These are phyloP conservation scores for Linnemannia exigua DNA, from an alignment of 192 early-diverging fungal species.

Conservation along the genomic window DNA sequence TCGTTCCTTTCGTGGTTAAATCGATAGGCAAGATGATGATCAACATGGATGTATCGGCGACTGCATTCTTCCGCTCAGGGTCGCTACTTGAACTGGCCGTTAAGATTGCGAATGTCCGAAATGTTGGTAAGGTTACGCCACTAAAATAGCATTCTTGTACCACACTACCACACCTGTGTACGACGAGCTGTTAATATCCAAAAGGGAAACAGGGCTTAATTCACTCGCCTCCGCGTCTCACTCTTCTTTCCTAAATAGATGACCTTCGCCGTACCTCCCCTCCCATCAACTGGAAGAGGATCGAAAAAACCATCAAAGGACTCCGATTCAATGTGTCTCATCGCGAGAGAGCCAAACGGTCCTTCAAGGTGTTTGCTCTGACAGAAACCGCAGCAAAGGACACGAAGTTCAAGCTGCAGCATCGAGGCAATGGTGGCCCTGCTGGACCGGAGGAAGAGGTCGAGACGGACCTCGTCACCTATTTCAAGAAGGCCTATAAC, in stretches of 20 bases:
- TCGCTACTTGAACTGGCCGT: constrained; percentile 78
- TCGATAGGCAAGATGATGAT: constrained; percentile 70
- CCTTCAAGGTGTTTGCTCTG: constrained; percentile 77
- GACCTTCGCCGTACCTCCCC: constrained; percentile 59
- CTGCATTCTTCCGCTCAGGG: constrained; percentile 74
- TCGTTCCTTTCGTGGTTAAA: neutral
- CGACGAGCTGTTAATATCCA: too few relatives aligned
- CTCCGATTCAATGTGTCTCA: constrained; percentile 69
- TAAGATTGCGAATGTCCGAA: constrained; percentile 72
- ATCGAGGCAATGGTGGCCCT: constrained; percentile 22
- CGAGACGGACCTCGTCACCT: constrained; percentile 75
- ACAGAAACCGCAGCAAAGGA: constrained; percentile 74
- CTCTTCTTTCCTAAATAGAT: constrained; percentile 7
- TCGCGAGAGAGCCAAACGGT: constrained; percentile 72
- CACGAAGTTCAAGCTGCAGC: constrained; percentile 78
- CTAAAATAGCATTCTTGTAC: constrained; percentile 11
- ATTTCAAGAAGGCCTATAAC: constrained; percentile 83
- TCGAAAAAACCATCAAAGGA: constrained; percentile 67
- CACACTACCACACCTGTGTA: too few relatives aligned
- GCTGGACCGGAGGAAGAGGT: constrained; percentile 33
- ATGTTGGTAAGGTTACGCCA: constrained; percentile 44
- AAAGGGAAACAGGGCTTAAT: neutral
- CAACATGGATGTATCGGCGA: constrained; percentile 78
- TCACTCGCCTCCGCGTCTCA: neutral
- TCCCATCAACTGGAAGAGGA: constrained; percentile 54